Evolutionary conservation across 2,329 filamentous ascomycete species (phyloP).

Genomic region (Fusarium sp.): DNA sequence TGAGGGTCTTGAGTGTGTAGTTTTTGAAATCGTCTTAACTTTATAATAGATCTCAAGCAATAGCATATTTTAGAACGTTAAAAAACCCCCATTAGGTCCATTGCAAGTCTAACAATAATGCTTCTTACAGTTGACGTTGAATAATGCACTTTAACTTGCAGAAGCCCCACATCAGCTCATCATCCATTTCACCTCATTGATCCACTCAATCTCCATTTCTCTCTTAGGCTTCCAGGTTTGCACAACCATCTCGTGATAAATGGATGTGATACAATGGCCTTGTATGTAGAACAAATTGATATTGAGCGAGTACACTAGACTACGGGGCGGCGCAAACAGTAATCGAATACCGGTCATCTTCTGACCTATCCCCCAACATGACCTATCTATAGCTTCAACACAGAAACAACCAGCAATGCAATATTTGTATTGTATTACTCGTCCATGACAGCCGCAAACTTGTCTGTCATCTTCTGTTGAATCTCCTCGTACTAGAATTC

Average conservation of each 20-base stretch:
- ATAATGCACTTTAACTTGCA: constrained; percentile 5
- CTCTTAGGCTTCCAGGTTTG: background rate
- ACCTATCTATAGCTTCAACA: constrained; percentile 47
- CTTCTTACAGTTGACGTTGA: constrained; percentile 20
- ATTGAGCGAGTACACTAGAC: constrained; percentile 47
- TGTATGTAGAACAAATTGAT: constrained; percentile 39
- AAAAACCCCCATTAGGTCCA: background rate
- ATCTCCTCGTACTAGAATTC: constrained; percentile 84
- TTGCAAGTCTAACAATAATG: constrained; percentile 9
- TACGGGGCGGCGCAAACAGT: constrained; percentile 45
- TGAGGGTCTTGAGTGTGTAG: background rate
- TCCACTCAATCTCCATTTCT: constrained; percentile 13
- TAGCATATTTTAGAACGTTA: background rate
- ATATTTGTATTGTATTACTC: constrained; percentile 70
- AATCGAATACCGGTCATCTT: constrained; percentile 43
- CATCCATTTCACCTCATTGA: constrained; percentile 19
- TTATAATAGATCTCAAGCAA: background rate
- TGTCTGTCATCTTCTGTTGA: constrained; percentile 92
- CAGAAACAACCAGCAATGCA: constrained; percentile 41
- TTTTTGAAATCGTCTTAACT: background rate
- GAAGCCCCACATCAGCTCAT: constrained; percentile 37
- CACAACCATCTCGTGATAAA: background rate
- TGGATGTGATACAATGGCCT: background rate
- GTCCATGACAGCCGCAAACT: constrained; percentile 95
- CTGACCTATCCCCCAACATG: constrained; percentile 37